Evolutionary conservation across 441 rosid species (phyloP).

Genomic region (Raphanus hybrid): DNA sequence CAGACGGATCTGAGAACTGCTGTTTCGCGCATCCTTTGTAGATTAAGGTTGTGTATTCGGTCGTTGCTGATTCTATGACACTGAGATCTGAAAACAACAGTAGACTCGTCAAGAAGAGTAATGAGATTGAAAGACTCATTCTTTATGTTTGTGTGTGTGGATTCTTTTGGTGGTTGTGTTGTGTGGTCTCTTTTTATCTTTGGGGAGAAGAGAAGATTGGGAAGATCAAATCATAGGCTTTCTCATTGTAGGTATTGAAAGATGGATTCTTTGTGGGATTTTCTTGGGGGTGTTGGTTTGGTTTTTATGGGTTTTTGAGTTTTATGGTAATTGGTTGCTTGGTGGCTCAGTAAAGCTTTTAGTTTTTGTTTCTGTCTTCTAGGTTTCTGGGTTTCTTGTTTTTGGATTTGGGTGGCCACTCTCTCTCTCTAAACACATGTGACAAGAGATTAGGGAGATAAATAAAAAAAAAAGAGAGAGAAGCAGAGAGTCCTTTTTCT

Average conservation of each 20-base stretch:
- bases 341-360: conserved; percentile 40
- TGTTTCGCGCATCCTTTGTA: conserved; percentile 93
- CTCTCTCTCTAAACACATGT: conserved; percentile 30
- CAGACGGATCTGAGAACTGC: conserved; percentile 79
- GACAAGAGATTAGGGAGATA: conserved; percentile 20
- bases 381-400: conserved; percentile 42
- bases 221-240: conserved; percentile 62
- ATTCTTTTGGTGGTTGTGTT: conserved; percentile 12
- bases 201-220: conserved; percentile 15
- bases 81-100: conserved; percentile 39
- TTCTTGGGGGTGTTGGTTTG: conserved; percentile 10
- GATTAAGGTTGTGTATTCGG: conserved; percentile 70
- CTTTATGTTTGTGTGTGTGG: background rate
- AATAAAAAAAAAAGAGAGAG: background rate
- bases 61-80: conserved; percentile 55
- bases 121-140: conserved; percentile 66
- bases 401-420: conserved; percentile 38
- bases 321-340: conserved; percentile 42
- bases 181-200: background rate
- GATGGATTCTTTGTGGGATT: conserved; percentile 35
- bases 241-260: conserved; percentile 33
- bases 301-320: conserved; percentile 20
- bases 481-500: conserved; percentile 1
- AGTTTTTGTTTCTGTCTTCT: conserved; percentile 35
- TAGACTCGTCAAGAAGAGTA: conserved; percentile 45